Conservation (phyloP, 768 basidiomycete genomes). For the Plicaturopsis crispa region DNA sequence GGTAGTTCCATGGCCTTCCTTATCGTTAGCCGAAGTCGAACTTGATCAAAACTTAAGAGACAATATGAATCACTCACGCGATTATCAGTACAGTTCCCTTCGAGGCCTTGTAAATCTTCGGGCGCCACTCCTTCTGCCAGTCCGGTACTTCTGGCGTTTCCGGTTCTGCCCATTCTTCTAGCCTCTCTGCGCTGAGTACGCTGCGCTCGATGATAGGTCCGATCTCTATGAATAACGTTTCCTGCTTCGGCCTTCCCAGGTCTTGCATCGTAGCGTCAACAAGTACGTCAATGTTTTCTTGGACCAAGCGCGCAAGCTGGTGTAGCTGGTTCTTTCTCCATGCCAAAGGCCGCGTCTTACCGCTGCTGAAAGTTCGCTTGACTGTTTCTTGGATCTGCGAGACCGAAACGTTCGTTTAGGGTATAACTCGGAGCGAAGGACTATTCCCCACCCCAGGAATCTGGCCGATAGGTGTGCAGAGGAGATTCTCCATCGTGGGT, state of each 20-base stretch:
- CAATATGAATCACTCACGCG: constrained; percentile 30
- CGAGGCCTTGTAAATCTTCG: constrained; percentile 45
- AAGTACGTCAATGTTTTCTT: constrained; percentile 53
- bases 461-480: too few species aligned
- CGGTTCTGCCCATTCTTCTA: constrained; percentile 54
- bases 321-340: constrained; percentile 62
- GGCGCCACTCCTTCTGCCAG: constrained; percentile 43
- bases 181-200: constrained; percentile 33
- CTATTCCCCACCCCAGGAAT: too few species aligned
- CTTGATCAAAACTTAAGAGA: neutral
- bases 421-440: constrained; percentile 23
- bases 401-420: constrained; percentile 27
- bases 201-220: constrained; percentile 32
- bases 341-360: constrained; percentile 39
- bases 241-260: constrained; percentile 39
- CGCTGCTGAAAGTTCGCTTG: constrained; percentile 39
- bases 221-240: constrained; percentile 37
- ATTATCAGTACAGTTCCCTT: constrained; percentile 60
- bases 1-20: constrained; percentile 73
- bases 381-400: constrained; percentile 30
- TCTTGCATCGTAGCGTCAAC: constrained; percentile 38
- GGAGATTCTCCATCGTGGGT: too few species aligned
- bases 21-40: constrained; percentile 1
- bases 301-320: constrained; percentile 51
- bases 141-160: constrained; percentile 30